Evolutionary conservation across 306 rosid species (phyloP).

Genomic region (Cucurbita maxima): DNA sequence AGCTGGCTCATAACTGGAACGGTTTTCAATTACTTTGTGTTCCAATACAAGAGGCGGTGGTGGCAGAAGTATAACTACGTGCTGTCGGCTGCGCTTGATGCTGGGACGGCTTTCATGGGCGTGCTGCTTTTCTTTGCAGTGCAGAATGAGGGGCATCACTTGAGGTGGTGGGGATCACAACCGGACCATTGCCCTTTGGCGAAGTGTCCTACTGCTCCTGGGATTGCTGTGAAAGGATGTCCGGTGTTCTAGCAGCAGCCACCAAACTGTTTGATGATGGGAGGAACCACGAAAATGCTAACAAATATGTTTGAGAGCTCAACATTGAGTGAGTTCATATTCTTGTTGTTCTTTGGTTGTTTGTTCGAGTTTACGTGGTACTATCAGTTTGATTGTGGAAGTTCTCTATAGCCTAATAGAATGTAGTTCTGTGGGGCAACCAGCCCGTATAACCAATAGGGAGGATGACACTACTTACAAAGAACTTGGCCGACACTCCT

Average conservation of each 20-base stretch:
- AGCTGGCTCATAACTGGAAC: conserved; percentile 93
- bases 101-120: conserved; percentile 96
- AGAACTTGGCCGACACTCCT: too few species aligned
- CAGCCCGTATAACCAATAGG: too few species aligned
- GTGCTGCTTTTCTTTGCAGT: conserved; percentile 67
- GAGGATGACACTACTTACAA: too few species aligned
- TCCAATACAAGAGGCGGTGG: conserved; percentile 71
- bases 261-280: neutral
- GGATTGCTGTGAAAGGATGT: conserved; percentile 61
- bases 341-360: too few species aligned
- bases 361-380: too few species aligned
- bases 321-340: too few species aligned
- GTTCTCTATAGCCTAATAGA: too few species aligned
- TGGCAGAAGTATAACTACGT: conserved; percentile 96
- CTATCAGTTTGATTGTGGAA: too few species aligned
- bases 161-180: conserved; percentile 87
- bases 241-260: conserved; percentile 34
- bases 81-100: conserved; percentile 85
- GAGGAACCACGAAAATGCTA: too few species aligned
- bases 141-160: conserved; percentile 42
- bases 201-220: conserved; percentile 78
- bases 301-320: too few species aligned
- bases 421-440: too few species aligned
- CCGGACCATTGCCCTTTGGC: conserved; percentile 87
- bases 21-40: conserved; percentile 79